phyloP scores from a whole-genome alignment of 768 basidiomycete genomes.

The Boletus huronensis region DNA sequence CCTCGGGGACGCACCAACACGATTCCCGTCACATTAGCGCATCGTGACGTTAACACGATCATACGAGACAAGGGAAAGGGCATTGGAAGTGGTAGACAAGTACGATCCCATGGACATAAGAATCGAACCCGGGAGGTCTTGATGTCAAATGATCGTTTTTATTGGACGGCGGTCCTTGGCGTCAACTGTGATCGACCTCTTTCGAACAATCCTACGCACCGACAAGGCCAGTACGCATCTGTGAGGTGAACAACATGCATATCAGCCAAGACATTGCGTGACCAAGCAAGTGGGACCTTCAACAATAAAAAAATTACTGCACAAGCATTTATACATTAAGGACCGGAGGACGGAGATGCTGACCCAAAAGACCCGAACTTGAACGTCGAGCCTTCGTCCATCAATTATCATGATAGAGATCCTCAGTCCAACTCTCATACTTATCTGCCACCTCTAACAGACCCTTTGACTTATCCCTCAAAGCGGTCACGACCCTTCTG shows the following conservation, averaged over 20 bases:
- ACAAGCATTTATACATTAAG: background rate
- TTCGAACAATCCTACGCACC: background rate
- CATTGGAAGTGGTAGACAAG: background rate
- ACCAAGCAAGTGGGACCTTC: background rate
- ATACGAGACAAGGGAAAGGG: background rate
- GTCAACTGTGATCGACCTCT: background rate
- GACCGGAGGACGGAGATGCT: background rate
- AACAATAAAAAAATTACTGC: background rate
- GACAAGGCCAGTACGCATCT: background rate
- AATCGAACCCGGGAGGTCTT: background rate
- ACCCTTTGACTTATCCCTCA: conserved; percentile 13
- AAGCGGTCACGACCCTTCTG: background rate
- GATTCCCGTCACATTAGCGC: background rate
- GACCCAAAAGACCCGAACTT: background rate
- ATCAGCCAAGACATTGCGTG: background rate
- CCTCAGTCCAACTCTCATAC: conserved; percentile 18
- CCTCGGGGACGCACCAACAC: background rate
- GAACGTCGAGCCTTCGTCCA: background rate
- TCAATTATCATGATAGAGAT: conserved; percentile 9
- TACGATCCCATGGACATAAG: too few species aligned
- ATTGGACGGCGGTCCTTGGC: background rate
- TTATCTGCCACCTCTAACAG: conserved; percentile 8
- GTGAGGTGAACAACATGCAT: background rate
- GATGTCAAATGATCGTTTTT: background rate
- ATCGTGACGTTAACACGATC: background rate